Evolutionary conservation across 148 eudicot genomes (phyloP).

Genomic region (Heliamphora exappendiculata): DNA sequence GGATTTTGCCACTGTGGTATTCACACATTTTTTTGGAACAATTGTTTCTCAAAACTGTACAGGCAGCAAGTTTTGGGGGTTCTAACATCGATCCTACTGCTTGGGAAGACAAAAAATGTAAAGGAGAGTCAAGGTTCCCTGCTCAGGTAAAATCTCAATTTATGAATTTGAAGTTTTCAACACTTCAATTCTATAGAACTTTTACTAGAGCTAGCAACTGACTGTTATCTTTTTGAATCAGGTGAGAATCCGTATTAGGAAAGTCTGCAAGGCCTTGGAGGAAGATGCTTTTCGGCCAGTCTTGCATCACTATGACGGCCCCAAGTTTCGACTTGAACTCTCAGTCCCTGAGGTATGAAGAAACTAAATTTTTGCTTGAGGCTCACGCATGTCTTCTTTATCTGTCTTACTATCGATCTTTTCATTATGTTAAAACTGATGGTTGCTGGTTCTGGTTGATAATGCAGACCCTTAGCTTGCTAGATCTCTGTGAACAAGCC

Average conservation of each 20-base stretch:
- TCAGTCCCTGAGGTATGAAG: constrained; percentile 84
- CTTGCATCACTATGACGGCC: constrained; percentile 98
- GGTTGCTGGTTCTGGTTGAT: constrained; percentile 1
- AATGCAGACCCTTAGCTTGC: constrained; percentile 81
- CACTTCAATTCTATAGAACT: neutral
- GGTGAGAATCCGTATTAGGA: constrained; percentile 91
- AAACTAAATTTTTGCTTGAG: neutral
- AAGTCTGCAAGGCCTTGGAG: constrained; percentile 80
- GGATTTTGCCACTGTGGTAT: neutral
- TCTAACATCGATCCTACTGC: constrained; percentile 98
- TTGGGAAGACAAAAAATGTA: constrained; percentile 99
- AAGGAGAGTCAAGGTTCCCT: constrained; percentile 98
- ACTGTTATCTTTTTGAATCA: constrained; percentile 17
- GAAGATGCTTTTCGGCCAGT: constrained; percentile 99
- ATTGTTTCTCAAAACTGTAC: constrained; percentile 11
- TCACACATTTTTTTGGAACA: neutral
- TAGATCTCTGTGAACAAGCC: constrained; percentile 91
- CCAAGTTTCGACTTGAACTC: constrained; percentile 96
- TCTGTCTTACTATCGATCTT: neutral
- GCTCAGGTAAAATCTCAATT: constrained; percentile 61
- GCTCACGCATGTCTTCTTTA: neutral
- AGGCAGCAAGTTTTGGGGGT: constrained; percentile 93
- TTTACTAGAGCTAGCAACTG: neutral
- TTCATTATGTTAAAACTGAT: neutral
- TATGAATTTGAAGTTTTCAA: neutral